A percentile compares a stretch with the other conserved stretches of the same genome.
These are phyloP conservation scores for Samsoniella hepiali DNA, from an alignment of 2,329 filamentous ascomycete genomes.

Conservation along the genomic window DNA sequence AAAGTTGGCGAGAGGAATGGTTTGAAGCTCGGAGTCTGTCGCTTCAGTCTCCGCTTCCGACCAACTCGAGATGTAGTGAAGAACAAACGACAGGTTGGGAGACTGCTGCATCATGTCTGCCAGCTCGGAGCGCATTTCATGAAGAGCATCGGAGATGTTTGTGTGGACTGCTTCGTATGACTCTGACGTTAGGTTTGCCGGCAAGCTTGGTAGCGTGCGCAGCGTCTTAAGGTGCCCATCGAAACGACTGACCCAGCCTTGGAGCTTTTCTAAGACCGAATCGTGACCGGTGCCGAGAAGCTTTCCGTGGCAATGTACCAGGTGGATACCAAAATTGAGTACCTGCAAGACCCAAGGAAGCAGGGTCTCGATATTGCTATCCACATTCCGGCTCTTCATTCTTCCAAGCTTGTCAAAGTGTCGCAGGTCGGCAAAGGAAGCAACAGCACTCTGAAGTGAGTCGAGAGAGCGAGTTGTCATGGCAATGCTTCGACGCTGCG, in stretches of 20 bases:
- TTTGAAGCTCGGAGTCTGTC: slow-evolving; percentile 17
- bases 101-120: slow-evolving; percentile 36
- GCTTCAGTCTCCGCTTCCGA: slow-evolving; percentile 36
- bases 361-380: slow-evolving; percentile 27
- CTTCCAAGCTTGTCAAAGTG: slow-evolving; percentile 29
- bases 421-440: slow-evolving; percentile 29
- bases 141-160: slow-evolving; percentile 37
- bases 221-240: slow-evolving; percentile 41
- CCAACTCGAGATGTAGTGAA: slow-evolving; percentile 67
- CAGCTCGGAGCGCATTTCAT: slow-evolving; percentile 41
- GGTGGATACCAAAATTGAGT: slow-evolving; percentile 57
- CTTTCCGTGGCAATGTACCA: slow-evolving; percentile 65
- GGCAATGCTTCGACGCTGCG: slow-evolving; percentile 55
- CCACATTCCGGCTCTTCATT: slow-evolving; percentile 24
- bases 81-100: slow-evolving; percentile 60
- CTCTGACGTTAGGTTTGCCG: slow-evolving; percentile 46
- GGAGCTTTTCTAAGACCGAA: slow-evolving; percentile 43
- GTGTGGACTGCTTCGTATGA: slow-evolving; percentile 32
- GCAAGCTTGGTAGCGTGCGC: slow-evolving; percentile 45
- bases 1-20: slow-evolving; percentile 41
- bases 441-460: slow-evolving; percentile 38
- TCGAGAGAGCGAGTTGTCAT: slow-evolving; percentile 36
- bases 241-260: slow-evolving; percentile 50
- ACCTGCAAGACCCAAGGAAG: slow-evolving; percentile 65
- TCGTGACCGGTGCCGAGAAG: slow-evolving; percentile 54